Evolutionary conservation across 352 stramenopile genomes (phyloP).

Genomic region (Pythium chondricola): DNA sequence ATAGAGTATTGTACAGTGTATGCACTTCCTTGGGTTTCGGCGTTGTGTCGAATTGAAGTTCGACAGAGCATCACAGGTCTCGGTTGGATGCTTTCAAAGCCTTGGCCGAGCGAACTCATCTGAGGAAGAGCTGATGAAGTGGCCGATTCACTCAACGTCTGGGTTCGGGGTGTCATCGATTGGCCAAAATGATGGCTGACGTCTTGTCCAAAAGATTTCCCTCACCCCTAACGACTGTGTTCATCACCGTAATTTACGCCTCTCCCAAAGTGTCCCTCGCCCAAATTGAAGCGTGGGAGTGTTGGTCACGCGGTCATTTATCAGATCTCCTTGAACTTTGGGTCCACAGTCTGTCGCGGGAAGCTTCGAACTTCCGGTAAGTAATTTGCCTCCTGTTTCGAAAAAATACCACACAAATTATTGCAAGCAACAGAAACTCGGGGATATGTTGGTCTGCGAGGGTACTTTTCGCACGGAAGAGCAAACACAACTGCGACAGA

Average conservation of each 20-base stretch:
- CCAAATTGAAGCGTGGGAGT: conserved; percentile 16
- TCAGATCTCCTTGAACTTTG: conserved; percentile 29
- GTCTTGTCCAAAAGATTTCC: conserved; percentile 14
- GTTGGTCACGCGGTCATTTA: conserved; percentile 21
- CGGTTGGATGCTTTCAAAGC: no score
- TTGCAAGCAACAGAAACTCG: conserved; percentile 4
- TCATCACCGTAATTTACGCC: conserved; percentile 14
- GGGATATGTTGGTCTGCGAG: conserved; percentile 19
- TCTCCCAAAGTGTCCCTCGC: background rate
- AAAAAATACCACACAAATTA: conserved; percentile 24
- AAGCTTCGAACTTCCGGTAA: conserved; percentile 29
- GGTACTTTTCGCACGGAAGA: background rate
- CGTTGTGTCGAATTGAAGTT: no score
- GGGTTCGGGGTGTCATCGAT: background rate
- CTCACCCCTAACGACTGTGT: conserved; percentile 16
- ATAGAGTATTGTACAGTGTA: no score
- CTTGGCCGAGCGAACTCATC: no score
- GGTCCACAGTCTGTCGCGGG: background rate
- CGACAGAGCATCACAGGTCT: no score
- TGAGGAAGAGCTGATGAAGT: no score
- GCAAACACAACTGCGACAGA: conserved; percentile 1
- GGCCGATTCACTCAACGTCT: background rate
- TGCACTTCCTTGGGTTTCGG: no score
- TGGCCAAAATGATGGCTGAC: conserved; percentile 3
- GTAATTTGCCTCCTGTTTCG: conserved; percentile 7